phyloP scores from a whole-genome alignment of 2,329 filamentous ascomycete genomes.

The Stachybotrys chartarum region DNA sequence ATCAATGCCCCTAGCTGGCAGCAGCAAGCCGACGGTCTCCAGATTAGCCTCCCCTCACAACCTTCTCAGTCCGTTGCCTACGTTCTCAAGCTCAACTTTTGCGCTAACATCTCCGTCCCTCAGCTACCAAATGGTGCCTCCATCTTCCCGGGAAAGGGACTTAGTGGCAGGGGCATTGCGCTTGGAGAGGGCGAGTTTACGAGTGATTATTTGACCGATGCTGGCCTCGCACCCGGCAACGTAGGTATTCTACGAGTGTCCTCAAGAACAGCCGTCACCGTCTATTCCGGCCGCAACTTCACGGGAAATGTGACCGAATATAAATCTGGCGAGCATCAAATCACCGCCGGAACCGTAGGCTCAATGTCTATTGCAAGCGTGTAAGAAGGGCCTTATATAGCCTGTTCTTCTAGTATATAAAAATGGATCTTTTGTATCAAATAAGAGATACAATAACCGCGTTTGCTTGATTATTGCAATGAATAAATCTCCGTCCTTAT shows the following conservation, averaged over 20 bases:
- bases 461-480: too few species aligned
- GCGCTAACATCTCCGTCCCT: constrained; percentile 5
- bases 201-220: neutral
- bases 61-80: constrained; percentile 6
- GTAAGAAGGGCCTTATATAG: too few species aligned
- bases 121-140: constrained; percentile 3
- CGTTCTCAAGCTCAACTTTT: constrained; percentile 8
- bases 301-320: neutral
- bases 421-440: too few species aligned
- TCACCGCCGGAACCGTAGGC: neutral
- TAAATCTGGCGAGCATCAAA: neutral
- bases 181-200: constrained; percentile 3
- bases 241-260: neutral
- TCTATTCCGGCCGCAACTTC: neutral
- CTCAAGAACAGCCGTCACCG: neutral
- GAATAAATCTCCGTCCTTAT: too few species aligned
- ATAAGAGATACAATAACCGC: too few species aligned
- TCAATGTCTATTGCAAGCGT: neutral
- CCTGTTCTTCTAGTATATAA: too few species aligned
- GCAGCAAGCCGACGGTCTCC: constrained; percentile 3
- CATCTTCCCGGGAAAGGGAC: constrained; percentile 1
- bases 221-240: constrained; percentile 1
- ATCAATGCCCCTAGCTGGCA: constrained; percentile 1
- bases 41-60: constrained; percentile 4
- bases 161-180: constrained; percentile 3